Conservation (phyloP, 129 eudicot genomes). For the carrot (Daucus carota) region DH1_v3.0 NC_030388.2:30904001-30904500, state of each 20-base stretch:
- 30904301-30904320: constrained; percentile 19
- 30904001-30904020: neutral
- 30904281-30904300: constrained; percentile 31
- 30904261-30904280: constrained; percentile 35
- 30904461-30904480: constrained; percentile 18
- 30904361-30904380: constrained; percentile 25
- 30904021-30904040: constrained; percentile 43
- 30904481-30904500: constrained; percentile 22
- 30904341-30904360: constrained; percentile 30
- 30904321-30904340: constrained; percentile 32
- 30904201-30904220: constrained; percentile 19
- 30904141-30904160: constrained; percentile 23
- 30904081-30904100: constrained; percentile 34
- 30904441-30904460: constrained; percentile 16
- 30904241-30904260: constrained; percentile 24
- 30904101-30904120: constrained; percentile 30
- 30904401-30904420: constrained; percentile 17
- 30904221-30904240: constrained; percentile 19
- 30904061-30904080: constrained; percentile 35
- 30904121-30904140: constrained; percentile 24
- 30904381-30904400: constrained; percentile 26
- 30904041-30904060: constrained; percentile 31
- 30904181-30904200: constrained; percentile 18
- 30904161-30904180: constrained; percentile 28
- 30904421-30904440: constrained; percentile 13